A percentile compares a stretch with the other conserved stretches of the same genome.
These are phyloP conservation scores for Barnettozyma sucrosica DNA, from an alignment of 805 yeast genomes.

Conservation along the genomic window DNA sequence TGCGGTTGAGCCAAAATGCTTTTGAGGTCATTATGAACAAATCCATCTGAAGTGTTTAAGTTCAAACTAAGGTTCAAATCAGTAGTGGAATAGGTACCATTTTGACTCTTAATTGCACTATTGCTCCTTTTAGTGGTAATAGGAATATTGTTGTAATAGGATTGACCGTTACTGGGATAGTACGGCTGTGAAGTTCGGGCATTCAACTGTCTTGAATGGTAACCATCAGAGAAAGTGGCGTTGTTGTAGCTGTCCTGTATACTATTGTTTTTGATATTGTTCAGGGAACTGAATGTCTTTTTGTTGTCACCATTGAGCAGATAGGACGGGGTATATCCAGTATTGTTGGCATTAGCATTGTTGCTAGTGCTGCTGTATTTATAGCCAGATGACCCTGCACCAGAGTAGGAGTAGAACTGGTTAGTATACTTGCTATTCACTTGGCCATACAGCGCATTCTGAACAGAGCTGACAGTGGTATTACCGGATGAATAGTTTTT, in stretches of 20 bases:
- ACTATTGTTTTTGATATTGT: background rate
- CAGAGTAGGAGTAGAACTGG: background rate
- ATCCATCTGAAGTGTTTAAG: background rate
- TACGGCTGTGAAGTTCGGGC: background rate
- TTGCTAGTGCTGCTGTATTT: background rate
- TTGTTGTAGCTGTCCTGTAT: background rate
- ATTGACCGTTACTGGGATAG: background rate
- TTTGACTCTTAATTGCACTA: background rate
- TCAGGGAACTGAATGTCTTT: background rate
- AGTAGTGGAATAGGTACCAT: background rate
- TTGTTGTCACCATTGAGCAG: background rate
- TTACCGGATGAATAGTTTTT: background rate
- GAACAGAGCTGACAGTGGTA: background rate
- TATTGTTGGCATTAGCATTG: background rate
- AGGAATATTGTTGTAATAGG: background rate
- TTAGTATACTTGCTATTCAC: background rate
- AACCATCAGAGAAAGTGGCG: background rate
- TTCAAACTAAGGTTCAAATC: conserved; percentile 1
- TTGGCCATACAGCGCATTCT: background rate
- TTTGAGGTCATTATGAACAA: background rate
- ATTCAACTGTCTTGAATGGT: background rate
- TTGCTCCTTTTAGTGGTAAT: background rate
- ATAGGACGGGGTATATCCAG: background rate
- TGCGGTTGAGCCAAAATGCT: background rate
- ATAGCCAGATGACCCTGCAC: background rate